A percentile compares a stretch with the other conserved stretches of the same genome.
Evolutionary conservation across 1,139 yeast species (phyloP).

Genomic region (Yamadazyma aaseri): DNA sequence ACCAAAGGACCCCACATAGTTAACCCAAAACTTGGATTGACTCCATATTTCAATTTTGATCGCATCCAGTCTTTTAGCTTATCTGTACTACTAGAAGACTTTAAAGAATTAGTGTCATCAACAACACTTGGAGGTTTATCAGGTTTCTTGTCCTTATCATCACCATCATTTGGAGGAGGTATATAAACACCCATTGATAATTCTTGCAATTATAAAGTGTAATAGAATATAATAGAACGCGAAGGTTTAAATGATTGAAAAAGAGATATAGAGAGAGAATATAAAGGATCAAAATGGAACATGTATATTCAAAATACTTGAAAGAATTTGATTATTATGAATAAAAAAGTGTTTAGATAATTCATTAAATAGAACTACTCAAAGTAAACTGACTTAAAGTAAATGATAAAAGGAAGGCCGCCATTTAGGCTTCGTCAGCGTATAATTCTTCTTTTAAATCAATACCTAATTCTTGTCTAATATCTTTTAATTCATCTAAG

Average conservation of each 20-base stretch:
- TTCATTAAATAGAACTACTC: constrained; percentile 2
- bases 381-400: too few species aligned
- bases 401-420: background rate
- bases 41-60: constrained; percentile 7
- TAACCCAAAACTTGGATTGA: constrained; percentile 56
- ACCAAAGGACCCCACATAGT: constrained; percentile 62
- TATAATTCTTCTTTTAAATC: constrained; percentile 91
- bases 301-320: background rate
- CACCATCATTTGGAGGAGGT: constrained; percentile 24
- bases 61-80: constrained; percentile 1
- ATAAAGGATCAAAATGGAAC: background rate
- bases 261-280: background rate
- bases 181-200: constrained; percentile 30
- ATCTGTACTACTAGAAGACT: too few species aligned
- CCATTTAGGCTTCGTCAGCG: constrained; percentile 26
- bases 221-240: background rate
- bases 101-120: background rate
- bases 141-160: constrained; percentile 4
- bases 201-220: background rate
- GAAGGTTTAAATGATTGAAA: background rate
- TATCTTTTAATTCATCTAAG: constrained; percentile 88
- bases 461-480: constrained; percentile 90
- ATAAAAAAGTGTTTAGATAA: background rate
- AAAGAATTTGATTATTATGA: background rate
- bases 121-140: constrained; percentile 1